These are phyloP conservation scores for Dentipellis fragilis DNA, from an alignment of 768 basidiomycete species.

Conservation along the genomic window DNA sequence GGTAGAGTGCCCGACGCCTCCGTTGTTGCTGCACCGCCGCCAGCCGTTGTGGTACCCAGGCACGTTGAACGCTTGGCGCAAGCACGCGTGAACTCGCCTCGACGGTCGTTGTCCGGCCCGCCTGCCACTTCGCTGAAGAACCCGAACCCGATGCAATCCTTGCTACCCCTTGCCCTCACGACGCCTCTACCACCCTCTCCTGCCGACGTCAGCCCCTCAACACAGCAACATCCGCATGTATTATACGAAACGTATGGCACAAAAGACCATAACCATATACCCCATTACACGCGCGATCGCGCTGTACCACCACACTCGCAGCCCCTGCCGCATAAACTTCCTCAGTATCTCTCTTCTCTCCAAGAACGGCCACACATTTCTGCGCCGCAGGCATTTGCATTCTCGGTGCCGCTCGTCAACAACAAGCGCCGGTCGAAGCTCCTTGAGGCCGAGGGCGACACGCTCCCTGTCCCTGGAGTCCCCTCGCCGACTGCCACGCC, in stretches of 20 bases:
- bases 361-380: neutral
- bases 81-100: slow-evolving; percentile 21
- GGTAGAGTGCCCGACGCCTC: neutral
- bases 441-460: slow-evolving; percentile 5
- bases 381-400: neutral
- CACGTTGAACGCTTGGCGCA: slow-evolving; percentile 14
- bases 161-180: slow-evolving; percentile 6
- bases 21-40: neutral
- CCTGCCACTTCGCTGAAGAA: slow-evolving; percentile 5
- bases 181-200: slow-evolving; percentile 12
- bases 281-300: slow-evolving; percentile 1
- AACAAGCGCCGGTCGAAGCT: slow-evolving; percentile 2
- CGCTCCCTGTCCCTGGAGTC: slow-evolving; percentile 2
- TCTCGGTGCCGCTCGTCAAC: neutral
- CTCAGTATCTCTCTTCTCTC: neutral
- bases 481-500: slow-evolving; percentile 12
- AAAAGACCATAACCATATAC: slow-evolving; percentile 3
- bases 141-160: neutral
- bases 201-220: neutral
- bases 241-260: slow-evolving; percentile 13
- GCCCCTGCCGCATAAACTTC: slow-evolving; percentile 3
- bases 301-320: slow-evolving; percentile 6
- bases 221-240: slow-evolving; percentile 7
- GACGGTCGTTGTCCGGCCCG: slow-evolving; percentile 26
- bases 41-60: neutral